A percentile compares a stretch with the other conserved stretches of the same genome.
phyloP scores from a whole-genome alignment of 768 basidiomycete genomes.

The Rhizopogon sp. region DNA sequence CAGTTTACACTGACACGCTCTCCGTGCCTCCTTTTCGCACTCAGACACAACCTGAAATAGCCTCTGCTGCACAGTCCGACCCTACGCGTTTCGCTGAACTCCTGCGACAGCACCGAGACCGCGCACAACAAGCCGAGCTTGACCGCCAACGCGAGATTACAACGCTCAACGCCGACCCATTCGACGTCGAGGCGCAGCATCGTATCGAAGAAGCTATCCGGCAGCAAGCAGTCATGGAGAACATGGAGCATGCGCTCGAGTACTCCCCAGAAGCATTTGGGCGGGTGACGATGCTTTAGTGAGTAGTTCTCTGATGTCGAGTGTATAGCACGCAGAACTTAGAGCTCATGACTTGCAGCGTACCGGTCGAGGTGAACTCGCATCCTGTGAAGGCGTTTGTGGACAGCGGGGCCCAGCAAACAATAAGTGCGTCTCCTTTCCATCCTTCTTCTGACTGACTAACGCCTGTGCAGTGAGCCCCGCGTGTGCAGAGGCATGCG shows the following conservation, averaged over 20 bases:
- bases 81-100: conserved; percentile 75
- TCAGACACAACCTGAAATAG: conserved; percentile 81
- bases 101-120: conserved; percentile 54
- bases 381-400: conserved; percentile 93
- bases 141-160: conserved; percentile 57
- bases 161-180: conserved; percentile 82
- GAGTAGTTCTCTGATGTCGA: conserved; percentile 26
- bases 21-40: neutral
- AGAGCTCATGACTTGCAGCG: conserved; percentile 37
- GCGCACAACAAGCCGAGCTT: conserved; percentile 49
- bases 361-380: conserved; percentile 90
- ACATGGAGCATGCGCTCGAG: conserved; percentile 91
- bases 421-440: conserved; percentile 68
- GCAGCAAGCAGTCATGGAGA: conserved; percentile 86
- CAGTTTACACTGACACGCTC: neutral
- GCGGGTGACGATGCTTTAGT: conserved; percentile 96
- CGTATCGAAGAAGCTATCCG: conserved; percentile 92
- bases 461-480: conserved; percentile 65
- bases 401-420: conserved; percentile 95
- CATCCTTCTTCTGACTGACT: neutral
- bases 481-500: conserved; percentile 86
- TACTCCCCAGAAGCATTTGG: conserved; percentile 93
- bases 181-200: conserved; percentile 85
- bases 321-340: too few species aligned
- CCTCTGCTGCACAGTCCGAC: conserved; percentile 59